Conservation (phyloP, 345 rosid genomes). For the Salix arbutifolia region DNA sequence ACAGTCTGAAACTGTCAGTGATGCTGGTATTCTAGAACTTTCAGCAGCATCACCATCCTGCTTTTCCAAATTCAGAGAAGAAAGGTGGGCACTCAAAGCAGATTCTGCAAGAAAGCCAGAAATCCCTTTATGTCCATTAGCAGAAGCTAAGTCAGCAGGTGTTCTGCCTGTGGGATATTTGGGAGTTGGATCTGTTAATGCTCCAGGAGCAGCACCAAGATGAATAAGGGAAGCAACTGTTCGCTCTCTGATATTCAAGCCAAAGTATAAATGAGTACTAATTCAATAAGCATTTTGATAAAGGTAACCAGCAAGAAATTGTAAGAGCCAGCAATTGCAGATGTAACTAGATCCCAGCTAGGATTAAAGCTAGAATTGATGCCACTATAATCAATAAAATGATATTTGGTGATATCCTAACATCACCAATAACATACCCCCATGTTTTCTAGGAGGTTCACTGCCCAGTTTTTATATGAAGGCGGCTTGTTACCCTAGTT, state of each 20-base stretch:
- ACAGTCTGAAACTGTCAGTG: slow-evolving; percentile 34
- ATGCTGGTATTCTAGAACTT: slow-evolving; percentile 28
- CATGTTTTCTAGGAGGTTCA: not conserved
- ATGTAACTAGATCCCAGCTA: not conserved
- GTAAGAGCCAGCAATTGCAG: not conserved
- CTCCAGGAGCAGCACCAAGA: slow-evolving; percentile 79
- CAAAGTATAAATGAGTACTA: not conserved
- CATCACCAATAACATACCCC: not conserved
- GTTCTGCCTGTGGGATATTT: slow-evolving; percentile 58
- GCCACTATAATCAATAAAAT: not conserved
- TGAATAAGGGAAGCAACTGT: slow-evolving; percentile 72
- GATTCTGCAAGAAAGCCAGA: slow-evolving; percentile 91
- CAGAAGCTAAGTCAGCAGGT: slow-evolving; percentile 82
- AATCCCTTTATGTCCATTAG: slow-evolving; percentile 85
- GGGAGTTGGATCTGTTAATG: slow-evolving; percentile 74
- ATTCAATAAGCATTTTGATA: not conserved
- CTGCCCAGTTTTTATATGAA: not conserved
- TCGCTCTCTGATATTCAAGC: slow-evolving; percentile 53
- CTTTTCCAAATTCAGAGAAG: slow-evolving; percentile 51
- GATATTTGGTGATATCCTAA: not conserved
- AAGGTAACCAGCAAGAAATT: not conserved
- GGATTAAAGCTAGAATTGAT: not conserved
- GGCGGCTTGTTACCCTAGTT: not conserved
- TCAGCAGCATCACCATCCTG: slow-evolving; percentile 21
- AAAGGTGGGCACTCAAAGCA: slow-evolving; percentile 53